Conservation (phyloP, 2,329 filamentous ascomycete genomes). For the Magnaporthiopsis rhizophila region DNA sequence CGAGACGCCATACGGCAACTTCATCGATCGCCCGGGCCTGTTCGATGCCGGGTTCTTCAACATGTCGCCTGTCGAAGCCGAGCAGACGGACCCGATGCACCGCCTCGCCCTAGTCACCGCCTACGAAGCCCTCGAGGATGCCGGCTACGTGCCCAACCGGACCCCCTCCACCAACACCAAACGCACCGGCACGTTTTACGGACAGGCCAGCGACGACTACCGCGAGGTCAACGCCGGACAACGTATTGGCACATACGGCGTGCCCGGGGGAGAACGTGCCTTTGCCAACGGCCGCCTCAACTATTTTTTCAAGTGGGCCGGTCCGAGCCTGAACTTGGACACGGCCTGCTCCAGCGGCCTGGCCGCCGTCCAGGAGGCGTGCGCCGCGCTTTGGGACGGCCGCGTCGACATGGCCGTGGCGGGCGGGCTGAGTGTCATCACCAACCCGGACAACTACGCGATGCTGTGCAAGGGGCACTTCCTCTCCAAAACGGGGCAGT, state of each 20-base stretch:
- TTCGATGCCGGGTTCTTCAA: slow-evolving; percentile 78
- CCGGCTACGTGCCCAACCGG: slow-evolving; percentile 59
- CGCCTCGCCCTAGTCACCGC: slow-evolving; percentile 65
- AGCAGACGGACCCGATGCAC: slow-evolving; percentile 69
- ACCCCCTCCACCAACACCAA: slow-evolving; percentile 54
- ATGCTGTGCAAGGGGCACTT: slow-evolving; percentile 59
- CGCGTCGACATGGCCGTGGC: slow-evolving; percentile 59
- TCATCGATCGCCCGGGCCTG: slow-evolving; percentile 58
- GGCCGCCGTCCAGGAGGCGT: slow-evolving; percentile 45
- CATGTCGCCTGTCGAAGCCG: slow-evolving; percentile 72
- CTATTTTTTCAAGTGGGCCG: slow-evolving; percentile 32
- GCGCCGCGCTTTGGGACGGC: slow-evolving; percentile 54
- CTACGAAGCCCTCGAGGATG: slow-evolving; percentile 74
- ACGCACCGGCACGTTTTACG: slow-evolving; percentile 66
- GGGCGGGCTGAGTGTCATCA: slow-evolving; percentile 57
- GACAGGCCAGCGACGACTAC: slow-evolving; percentile 71
- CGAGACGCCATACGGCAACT: slow-evolving; percentile 61
- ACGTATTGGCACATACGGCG: slow-evolving; percentile 50
- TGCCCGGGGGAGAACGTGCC: slow-evolving; percentile 41
- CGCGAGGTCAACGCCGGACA: slow-evolving; percentile 67
- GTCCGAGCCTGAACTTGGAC: slow-evolving; percentile 30
- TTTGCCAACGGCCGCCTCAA: slow-evolving; percentile 44
- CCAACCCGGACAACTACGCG: slow-evolving; percentile 57
- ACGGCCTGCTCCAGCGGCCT: slow-evolving; percentile 32
- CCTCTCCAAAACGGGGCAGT: slow-evolving; percentile 37